Base-by-base conservation (phyloP, 805 yeast genomes). In the Nakazawaea anatomiae region DNA sequence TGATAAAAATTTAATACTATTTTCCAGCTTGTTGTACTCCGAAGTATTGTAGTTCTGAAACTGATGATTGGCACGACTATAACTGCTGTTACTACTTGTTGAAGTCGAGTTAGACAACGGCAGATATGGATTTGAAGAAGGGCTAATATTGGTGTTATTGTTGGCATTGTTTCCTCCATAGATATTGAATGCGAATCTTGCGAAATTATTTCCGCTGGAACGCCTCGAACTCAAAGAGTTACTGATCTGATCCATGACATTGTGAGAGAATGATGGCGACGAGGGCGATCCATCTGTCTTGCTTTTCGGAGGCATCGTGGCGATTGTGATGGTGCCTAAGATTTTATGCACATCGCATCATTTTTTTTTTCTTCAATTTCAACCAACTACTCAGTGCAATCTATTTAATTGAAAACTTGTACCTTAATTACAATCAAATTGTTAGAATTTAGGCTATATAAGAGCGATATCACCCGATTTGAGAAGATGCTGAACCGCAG, bases 131-230 rank as follows among this genome's bases (percentile, higher is more conserved):
- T 39, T 46, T 7, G 50, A 42, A 11, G 46, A 42, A n/a, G 36
- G 28, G n/a, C 44, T 30, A 4, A 45, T 18, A 39, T 43, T 48
- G 52, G 52, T n/a, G 51, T 32, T 46, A 18, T 34, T 28, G 36
- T 34, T 53, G 31, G 29, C 48, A 28, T 40, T 52, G 10, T 64
- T 57, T 11, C 35, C 59, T 18, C 85, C 85, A 61, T 81, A 81
- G 38, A 80, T 77, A 57, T 79, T 77, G 67, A 77, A 80, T 0
- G 86, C 85, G 62, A 81, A 74, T 44, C 82, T 69, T 4, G 85
- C 79, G 52, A 79, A 64, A 36, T 56, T 50, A n/a, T 29, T 58
- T 2, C 68, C 68, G 50, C 68, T 63, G 4, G 64, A 59, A 29
- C 65, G 55, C 41, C 69, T 54, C 39, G 50, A 51, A 43, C 58